Evolutionary conservation across 2,329 filamentous ascomycete species (phyloP).

Genomic region (Trichoderma sp.): DNA sequence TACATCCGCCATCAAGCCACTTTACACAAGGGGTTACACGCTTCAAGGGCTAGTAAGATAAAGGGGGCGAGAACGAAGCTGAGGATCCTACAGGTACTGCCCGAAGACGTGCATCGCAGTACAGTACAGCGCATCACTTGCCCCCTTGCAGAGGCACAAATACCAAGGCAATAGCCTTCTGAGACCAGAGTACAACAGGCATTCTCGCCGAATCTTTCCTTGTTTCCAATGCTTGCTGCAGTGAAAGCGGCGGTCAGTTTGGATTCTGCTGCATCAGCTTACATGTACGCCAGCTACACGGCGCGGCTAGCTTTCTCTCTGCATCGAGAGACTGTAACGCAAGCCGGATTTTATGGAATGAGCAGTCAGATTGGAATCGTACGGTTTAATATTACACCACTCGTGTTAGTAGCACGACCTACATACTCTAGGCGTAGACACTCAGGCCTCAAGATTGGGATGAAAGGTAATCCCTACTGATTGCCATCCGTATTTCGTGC

Average conservation of each 20-base stretch:
- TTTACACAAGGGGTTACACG: neutral
- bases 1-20: neutral
- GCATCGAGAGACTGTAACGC: neutral
- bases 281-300: constrained; percentile 8
- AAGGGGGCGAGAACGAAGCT: neutral
- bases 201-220: neutral
- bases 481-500: neutral
- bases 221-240: neutral
- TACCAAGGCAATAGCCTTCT: neutral
- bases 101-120: neutral
- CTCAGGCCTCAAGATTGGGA: neutral
- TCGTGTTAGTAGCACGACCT: neutral
- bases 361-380: neutral
- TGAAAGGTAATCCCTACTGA: neutral
- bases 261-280: constrained; percentile 10
- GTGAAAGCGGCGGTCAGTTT: neutral
- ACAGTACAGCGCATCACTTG: constrained; percentile 6
- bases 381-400: neutral
- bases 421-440: neutral
- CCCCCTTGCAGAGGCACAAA: constrained; percentile 2
- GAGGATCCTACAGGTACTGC: neutral
- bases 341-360: neutral
- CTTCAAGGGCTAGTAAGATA: neutral
- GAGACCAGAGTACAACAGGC: neutral
- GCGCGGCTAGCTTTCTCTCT: neutral